Evolutionary conservation across 352 stramenopile genomes (phyloP).

Genomic region (Globisporangium iwayamae): DNA sequence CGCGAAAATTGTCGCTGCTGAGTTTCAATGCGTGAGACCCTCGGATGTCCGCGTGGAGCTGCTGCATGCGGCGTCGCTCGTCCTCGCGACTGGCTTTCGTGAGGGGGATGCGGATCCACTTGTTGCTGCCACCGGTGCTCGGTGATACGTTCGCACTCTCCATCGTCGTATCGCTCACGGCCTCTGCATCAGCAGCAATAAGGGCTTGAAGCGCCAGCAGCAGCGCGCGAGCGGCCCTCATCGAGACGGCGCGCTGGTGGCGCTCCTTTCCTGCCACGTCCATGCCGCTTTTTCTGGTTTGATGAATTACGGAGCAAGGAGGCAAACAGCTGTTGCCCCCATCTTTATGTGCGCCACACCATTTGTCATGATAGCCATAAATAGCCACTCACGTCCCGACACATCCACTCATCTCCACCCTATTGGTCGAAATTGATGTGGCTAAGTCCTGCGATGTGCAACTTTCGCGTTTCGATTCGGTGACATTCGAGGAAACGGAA

Average conservation of each 20-base stretch:
- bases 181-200: not conserved
- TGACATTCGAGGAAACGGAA: not conserved
- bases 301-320: not conserved
- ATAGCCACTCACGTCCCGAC: not conserved
- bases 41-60: constrained; percentile 10
- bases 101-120: constrained; percentile 26
- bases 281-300: constrained; percentile 1
- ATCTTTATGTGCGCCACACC: no score
- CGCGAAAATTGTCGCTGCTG: constrained; percentile 13
- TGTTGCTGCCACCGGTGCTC: not conserved
- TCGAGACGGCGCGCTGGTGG: not conserved
- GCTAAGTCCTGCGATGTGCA: not conserved
- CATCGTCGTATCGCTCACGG: not conserved
- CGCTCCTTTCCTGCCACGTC: constrained; percentile 6
- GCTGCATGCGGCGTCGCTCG: constrained; percentile 5
- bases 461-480: not conserved
- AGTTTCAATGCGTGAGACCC: not conserved
- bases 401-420: not conserved
- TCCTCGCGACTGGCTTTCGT: constrained; percentile 7
- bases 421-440: not conserved
- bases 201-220: not conserved
- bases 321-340: no score
- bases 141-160: not conserved
- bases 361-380: not conserved
- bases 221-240: not conserved